These are phyloP conservation scores for Clavaria fumosa DNA, from an alignment of 768 basidiomycete genomes.

Conservation along the genomic window DNA sequence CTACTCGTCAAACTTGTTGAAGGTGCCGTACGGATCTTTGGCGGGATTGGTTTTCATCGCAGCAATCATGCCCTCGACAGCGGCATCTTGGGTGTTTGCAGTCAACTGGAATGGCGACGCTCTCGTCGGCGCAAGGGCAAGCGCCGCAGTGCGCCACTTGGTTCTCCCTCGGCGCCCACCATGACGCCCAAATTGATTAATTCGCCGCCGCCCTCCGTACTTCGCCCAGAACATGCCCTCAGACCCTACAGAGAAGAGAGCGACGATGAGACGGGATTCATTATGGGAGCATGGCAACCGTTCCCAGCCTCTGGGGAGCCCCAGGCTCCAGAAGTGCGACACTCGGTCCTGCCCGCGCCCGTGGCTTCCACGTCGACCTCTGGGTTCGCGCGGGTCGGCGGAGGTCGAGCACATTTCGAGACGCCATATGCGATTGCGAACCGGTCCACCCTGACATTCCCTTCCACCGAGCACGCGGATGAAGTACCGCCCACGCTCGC, in stretches of 20 bases:
- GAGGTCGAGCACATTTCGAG: slow-evolving; percentile 76
- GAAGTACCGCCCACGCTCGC: slow-evolving; percentile 37
- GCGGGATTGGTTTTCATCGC: slow-evolving; percentile 70
- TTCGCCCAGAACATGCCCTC: slow-evolving; percentile 67
- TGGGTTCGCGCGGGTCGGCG: slow-evolving; percentile 78
- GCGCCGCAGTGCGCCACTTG: slow-evolving; percentile 1
- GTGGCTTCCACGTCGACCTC: slow-evolving; percentile 18
- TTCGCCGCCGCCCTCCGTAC: slow-evolving; percentile 52
- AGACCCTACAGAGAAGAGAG: slow-evolving; percentile 65
- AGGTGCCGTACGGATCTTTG: slow-evolving; percentile 61
- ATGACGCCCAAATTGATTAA: slow-evolving; percentile 30
- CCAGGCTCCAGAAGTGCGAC: too few species aligned
- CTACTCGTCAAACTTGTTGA: slow-evolving; percentile 77
- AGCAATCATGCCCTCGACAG: slow-evolving; percentile 67
- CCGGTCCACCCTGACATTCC: slow-evolving; percentile 16
- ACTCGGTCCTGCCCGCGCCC: slow-evolving; percentile 22
- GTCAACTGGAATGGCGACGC: slow-evolving; percentile 53
- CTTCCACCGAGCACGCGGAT: slow-evolving; percentile 17
- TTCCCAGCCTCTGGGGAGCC: slow-evolving; percentile 40
- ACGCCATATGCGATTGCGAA: slow-evolving; percentile 66
- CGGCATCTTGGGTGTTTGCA: slow-evolving; percentile 76
- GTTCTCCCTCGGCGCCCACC: slow-evolving; percentile 26
- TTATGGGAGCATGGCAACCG: slow-evolving; percentile 92
- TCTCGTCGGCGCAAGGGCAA: slow-evolving; percentile 23
- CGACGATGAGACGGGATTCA: slow-evolving; percentile 67